Percentiles rank a stretch among this genome's conserved stretches.
Conservation (phyloP, 768 basidiomycete genomes). For the Dendrothele bispora region DNA sequence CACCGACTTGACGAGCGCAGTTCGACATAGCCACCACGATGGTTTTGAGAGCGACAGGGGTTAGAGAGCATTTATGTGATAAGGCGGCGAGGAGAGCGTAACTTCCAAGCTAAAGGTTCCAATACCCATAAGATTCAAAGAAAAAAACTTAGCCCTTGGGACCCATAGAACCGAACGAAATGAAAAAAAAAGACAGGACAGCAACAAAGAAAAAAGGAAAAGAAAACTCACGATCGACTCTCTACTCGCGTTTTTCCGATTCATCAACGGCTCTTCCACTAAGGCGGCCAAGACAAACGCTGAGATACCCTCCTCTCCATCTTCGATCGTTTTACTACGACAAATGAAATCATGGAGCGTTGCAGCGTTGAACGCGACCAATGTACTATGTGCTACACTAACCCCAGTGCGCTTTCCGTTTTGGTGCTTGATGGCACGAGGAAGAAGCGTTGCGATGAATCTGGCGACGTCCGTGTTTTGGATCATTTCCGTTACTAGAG, state of each 20-base stretch:
- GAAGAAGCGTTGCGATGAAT: slow-evolving; percentile 67
- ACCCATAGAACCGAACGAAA: slow-evolving; percentile 4
- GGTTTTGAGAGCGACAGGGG: slow-evolving; percentile 55
- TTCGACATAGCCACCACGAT: slow-evolving; percentile 55
- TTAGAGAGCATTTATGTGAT: slow-evolving; percentile 49
- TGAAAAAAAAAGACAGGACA: no score
- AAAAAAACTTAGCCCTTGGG: neutral
- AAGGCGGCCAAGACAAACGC: slow-evolving; percentile 67
- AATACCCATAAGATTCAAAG: neutral
- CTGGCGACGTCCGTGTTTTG: slow-evolving; percentile 70
- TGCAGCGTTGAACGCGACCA: slow-evolving; percentile 83
- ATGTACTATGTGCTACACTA: slow-evolving; percentile 51
- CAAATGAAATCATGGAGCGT: slow-evolving; percentile 76
- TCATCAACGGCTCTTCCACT: slow-evolving; percentile 52
- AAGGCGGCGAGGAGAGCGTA: slow-evolving; percentile 74
- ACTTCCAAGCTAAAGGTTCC: slow-evolving; percentile 56
- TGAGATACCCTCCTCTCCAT: slow-evolving; percentile 63
- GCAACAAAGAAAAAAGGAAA: neutral
- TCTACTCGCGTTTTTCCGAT: slow-evolving; percentile 20
- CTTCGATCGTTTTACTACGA: slow-evolving; percentile 35
- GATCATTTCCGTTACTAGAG: slow-evolving; percentile 78
- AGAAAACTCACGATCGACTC: slow-evolving; percentile 53
- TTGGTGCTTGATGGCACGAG: slow-evolving; percentile 45
- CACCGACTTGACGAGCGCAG: slow-evolving; percentile 44
- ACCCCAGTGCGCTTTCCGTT: slow-evolving; percentile 28